Conservation (phyloP, 140 eudicot species). For the Oenanthe javanica region DNA sequence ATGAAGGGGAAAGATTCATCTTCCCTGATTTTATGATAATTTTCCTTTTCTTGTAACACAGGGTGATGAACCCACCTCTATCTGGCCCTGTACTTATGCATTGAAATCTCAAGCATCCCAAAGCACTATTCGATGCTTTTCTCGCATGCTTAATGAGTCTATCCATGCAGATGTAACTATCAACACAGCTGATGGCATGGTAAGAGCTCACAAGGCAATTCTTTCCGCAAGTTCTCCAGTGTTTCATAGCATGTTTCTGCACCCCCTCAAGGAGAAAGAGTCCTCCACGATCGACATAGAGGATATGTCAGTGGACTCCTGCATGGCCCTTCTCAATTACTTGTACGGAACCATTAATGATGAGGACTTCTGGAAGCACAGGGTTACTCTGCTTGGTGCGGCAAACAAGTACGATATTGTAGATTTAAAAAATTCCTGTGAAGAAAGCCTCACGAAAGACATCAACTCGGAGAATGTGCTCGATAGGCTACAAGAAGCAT, state of each 20-base stretch:
- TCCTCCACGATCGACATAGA: slow-evolving; percentile 70
- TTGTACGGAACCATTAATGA: slow-evolving; percentile 65
- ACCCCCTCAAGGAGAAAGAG: slow-evolving; percentile 81
- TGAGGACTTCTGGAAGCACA: slow-evolving; percentile 89
- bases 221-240: slow-evolving; percentile 94
- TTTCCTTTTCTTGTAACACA: slow-evolving; percentile 13
- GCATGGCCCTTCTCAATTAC: slow-evolving; percentile 72
- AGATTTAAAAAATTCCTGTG: slow-evolving; percentile 73
- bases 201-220: slow-evolving; percentile 76
- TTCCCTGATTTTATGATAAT: background rate
- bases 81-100: slow-evolving; percentile 64
- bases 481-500: slow-evolving; percentile 92
- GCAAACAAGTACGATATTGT: slow-evolving; percentile 77
- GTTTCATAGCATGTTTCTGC: slow-evolving; percentile 81
- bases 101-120: slow-evolving; percentile 51
- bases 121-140: slow-evolving; percentile 56
- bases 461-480: slow-evolving; percentile 85
- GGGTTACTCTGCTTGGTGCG: slow-evolving; percentile 61
- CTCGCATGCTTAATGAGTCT: slow-evolving; percentile 78
- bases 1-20: background rate
- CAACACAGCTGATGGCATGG: slow-evolving; percentile 57
- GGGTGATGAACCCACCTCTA: slow-evolving; percentile 74
- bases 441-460: slow-evolving; percentile 83
- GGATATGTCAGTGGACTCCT: slow-evolving; percentile 78
- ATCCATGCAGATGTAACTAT: slow-evolving; percentile 83